Percentiles rank a stretch among this genome's conserved stretches.
These are phyloP conservation scores for Aspergillus bridgeri DNA, from an alignment of 495 filamentous ascomycete species.

Conservation along the genomic window DNA sequence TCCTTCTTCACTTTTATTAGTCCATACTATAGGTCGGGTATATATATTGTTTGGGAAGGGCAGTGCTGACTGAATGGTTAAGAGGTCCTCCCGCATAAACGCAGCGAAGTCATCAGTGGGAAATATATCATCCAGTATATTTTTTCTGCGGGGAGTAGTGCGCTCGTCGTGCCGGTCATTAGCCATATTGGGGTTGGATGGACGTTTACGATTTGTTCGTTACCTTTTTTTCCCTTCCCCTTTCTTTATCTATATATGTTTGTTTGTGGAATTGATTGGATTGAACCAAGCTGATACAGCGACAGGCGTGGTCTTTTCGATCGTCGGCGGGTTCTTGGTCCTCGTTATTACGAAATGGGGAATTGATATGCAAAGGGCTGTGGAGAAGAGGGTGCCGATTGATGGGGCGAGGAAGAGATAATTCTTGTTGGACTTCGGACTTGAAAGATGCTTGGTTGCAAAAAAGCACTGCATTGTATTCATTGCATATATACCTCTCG, in stretches of 20 bases:
- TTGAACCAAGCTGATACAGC: too few relatives aligned
- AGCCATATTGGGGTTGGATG: constrained; percentile 65
- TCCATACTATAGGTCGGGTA: too few relatives aligned
- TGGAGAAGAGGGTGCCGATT: constrained; percentile 28
- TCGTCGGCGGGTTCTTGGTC: constrained; percentile 34
- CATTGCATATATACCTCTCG: not conserved
- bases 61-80: too few relatives aligned
- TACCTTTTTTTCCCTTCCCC: constrained; percentile 2
- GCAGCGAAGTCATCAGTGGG: constrained; percentile 66
- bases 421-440: too few relatives aligned
- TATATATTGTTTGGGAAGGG: too few relatives aligned
- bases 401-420: constrained; percentile 15
- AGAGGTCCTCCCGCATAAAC: constrained; percentile 44
- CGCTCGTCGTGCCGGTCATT: constrained; percentile 62
- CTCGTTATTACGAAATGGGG: constrained; percentile 36
- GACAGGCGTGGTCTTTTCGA: constrained; percentile 33
- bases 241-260: constrained; percentile 3
- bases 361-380: constrained; percentile 44
- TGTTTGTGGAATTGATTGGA: too few relatives aligned
- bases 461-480: not conserved
- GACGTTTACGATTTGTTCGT: constrained; percentile 46
- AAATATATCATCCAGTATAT: constrained; percentile 73
- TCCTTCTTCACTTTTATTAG: not conserved
- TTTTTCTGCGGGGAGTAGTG: constrained; percentile 62
- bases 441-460: not conserved